Evolutionary conservation across 305 asterid species (phyloP).

Genomic region (Nicotiana rustica): DNA sequence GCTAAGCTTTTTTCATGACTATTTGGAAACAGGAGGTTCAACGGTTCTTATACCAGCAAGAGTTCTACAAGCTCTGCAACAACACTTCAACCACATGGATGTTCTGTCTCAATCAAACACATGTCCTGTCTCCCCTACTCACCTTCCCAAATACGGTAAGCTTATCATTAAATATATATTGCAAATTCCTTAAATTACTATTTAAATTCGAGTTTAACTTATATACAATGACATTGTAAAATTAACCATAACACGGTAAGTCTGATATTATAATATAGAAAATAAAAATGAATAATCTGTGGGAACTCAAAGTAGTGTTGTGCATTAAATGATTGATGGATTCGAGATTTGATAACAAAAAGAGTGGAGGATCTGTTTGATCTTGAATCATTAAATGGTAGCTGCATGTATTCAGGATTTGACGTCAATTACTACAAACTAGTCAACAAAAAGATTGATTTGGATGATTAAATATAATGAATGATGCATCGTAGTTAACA

Average conservation of each 20-base stretch:
- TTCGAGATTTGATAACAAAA: neutral
- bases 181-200: no score
- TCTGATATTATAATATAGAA: no score
- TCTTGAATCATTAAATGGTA: constrained; percentile 11
- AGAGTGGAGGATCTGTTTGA: constrained; percentile 3
- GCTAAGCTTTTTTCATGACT: constrained; percentile 6
- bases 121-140: constrained; percentile 29
- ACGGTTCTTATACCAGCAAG: constrained; percentile 81
- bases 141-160: constrained; percentile 47
- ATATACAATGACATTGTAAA: no score
- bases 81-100: constrained; percentile 54
- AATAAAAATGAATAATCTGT: neutral
- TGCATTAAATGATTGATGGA: neutral
- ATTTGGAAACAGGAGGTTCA: constrained; percentile 54
- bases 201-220: no score
- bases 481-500: neutral
- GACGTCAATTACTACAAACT: neutral
- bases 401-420: neutral
- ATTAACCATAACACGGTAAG: no score
- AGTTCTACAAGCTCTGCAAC: constrained; percentile 68
- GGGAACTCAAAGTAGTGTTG: neutral
- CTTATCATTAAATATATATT: no score
- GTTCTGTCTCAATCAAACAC: constrained; percentile 44
- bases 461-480: neutral
- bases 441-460: neutral